Evolutionary conservation across 2,329 filamentous ascomycete genomes (phyloP), one percentile per base, ranked within the genome.

Genomic region (Sporothrix curviconia): DNA sequence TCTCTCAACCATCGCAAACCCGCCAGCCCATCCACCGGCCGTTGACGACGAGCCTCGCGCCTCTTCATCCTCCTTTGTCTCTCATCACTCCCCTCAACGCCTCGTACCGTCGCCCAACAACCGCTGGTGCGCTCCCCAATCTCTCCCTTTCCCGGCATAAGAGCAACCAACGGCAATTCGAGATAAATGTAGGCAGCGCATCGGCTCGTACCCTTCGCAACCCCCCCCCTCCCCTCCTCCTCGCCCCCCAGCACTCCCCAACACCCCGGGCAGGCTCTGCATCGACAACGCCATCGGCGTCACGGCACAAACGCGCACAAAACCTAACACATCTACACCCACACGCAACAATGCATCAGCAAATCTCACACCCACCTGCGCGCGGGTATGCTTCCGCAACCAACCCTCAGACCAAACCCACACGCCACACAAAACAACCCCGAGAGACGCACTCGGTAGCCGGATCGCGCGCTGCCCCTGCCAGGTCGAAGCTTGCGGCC

Each of bases 301-400:
- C 39, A 39, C 30, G 12, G 24, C 15, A 28, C 46, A 19, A 8
- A 49, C n/a, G 5, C 44, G 9, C n/a, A 37, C 12, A 50, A 11
- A 46, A 14, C n/a, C 25, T 11, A 15, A 32, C 25, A 47, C 25
- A 46, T 15, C 4, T 4, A 12, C 25, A 32, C 43, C 17, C 43
- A 32, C 11, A 25, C 32, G 32, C 36, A n/a, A 44, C 53, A 66
- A 96, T 96, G 92, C 91, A 96, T 82, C 92, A 95, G 75, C 89
- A 92, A 74, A 86, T 89, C 66, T 85, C 92, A 66, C 82, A 85
- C 61, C 82, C 87, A 64, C 86, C 88, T 63, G 81, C 85, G 70
- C 81, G 84, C 54, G 57, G 52, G 34, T 81, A 86, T 61, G 90
- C 89, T 61, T 85, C 90, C 61, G 85, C 86, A 66, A 83, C 81